A percentile compares a stretch with the other conserved stretches of the same genome.
Conservation (phyloP, 2,329 filamentous ascomycete species). For the Cadophora luteo-olivacea region DNA sequence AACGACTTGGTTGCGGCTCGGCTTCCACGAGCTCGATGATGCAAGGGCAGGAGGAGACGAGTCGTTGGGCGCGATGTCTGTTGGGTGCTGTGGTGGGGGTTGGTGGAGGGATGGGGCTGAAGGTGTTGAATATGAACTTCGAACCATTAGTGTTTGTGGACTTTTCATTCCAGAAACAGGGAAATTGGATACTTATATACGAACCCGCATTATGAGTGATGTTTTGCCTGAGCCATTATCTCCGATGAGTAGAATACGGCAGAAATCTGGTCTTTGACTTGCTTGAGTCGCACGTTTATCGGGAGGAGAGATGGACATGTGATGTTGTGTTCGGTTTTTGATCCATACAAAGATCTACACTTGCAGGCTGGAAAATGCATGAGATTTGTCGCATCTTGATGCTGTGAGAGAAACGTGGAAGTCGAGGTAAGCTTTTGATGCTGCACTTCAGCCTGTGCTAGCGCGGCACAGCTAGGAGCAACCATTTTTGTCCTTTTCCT, state of each 20-base stretch:
- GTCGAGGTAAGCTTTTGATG: not conserved
- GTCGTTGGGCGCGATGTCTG: not conserved
- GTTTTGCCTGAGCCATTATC: conserved; percentile 5
- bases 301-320: not conserved
- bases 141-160: no score
- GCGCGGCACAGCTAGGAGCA: not conserved
- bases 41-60: not conserved
- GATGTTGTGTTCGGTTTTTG: no score
- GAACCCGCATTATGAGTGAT: not conserved
- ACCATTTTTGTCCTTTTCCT: not conserved
- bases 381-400: not conserved
- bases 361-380: no score
- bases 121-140: not conserved
- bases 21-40: conserved; percentile 8
- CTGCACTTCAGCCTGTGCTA: not conserved
- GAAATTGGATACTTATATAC: no score
- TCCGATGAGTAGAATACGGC: not conserved
- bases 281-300: not conserved
- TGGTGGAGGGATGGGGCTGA: not conserved
- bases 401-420: not conserved
- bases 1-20: not conserved
- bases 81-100: not conserved
- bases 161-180: no score
- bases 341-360: no score
- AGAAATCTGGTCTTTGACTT: conserved; percentile 6